phyloP scores from a whole-genome alignment of 2,329 filamentous ascomycete genomes.

The Fusarium phyllophilum region DNA sequence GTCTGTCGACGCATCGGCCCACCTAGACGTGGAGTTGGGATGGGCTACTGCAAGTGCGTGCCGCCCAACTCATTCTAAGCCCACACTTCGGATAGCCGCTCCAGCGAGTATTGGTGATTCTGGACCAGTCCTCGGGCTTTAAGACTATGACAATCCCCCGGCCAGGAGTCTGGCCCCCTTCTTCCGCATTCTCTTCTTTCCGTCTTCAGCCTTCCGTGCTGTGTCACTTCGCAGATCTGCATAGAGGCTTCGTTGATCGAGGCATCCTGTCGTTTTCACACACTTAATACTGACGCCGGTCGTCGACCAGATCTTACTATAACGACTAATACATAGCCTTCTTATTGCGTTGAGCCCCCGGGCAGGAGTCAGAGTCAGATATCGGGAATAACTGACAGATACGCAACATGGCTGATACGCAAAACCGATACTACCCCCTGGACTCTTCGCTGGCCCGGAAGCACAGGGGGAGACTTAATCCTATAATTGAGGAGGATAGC shows the following conservation, averaged over 20 bases:
- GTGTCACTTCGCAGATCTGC: constrained; percentile 43
- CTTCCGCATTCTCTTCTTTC: constrained; percentile 50
- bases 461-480: constrained; percentile 67
- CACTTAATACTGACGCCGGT: constrained; percentile 49
- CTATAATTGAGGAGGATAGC: constrained; percentile 69
- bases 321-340: constrained; percentile 38
- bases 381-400: constrained; percentile 47
- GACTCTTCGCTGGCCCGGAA: constrained; percentile 68
- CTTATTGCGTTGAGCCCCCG: constrained; percentile 26
- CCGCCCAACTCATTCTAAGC: constrained; percentile 28
- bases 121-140: constrained; percentile 37
- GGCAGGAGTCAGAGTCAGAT: constrained; percentile 41
- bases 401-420: constrained; percentile 60
- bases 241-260: constrained; percentile 57
- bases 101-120: constrained; percentile 24
- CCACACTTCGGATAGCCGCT: constrained; percentile 42
- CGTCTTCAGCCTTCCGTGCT: constrained; percentile 44
- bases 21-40: constrained; percentile 33
- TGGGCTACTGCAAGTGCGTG: constrained; percentile 42
- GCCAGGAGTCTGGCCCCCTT: constrained; percentile 44
- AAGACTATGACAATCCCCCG: constrained; percentile 44
- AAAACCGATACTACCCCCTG: constrained; percentile 55
- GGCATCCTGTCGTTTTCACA: constrained; percentile 54
- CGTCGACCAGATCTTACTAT: constrained; percentile 45
- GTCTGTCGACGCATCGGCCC: constrained; percentile 40